Conservation (phyloP, 345 rosid genomes). For the Pistacia atlantica region DNA sequence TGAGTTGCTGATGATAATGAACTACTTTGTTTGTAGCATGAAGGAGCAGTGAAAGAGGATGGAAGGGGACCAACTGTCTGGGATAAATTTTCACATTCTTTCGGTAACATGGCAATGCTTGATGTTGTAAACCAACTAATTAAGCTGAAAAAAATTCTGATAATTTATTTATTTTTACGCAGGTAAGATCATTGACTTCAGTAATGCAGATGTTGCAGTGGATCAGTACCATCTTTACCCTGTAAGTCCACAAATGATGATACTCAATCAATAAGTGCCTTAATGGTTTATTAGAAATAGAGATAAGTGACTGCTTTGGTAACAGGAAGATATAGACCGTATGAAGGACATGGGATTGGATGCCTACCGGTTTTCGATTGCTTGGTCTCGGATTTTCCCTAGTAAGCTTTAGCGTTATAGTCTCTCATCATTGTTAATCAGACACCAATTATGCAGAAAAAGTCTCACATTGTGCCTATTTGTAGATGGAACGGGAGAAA, state of each 20-base stretch:
- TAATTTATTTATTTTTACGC: constrained; percentile 9
- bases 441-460: neutral
- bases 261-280: neutral
- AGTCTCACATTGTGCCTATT: neutral
- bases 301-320: neutral
- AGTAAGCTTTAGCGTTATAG: constrained; percentile 40
- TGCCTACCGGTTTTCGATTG: constrained; percentile 84
- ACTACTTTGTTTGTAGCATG: constrained; percentile 45
- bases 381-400: constrained; percentile 91
- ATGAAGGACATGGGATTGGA: constrained; percentile 98
- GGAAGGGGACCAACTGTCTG: constrained; percentile 90
- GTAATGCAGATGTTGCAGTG: constrained; percentile 89
- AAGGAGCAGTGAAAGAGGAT: constrained; percentile 88
- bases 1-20: neutral
- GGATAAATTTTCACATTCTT: constrained; percentile 79
- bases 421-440: neutral
- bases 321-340: constrained; percentile 83
- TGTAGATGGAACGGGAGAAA: constrained; percentile 74
- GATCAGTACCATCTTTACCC: constrained; percentile 86
- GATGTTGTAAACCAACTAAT: no score
- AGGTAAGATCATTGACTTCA: constrained; percentile 69
- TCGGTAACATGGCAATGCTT: constrained; percentile 28
- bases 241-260: constrained; percentile 36
- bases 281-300: neutral
- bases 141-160: no score